A percentile compares a stretch with the other conserved stretches of the same genome.
Evolutionary conservation across 176 grass and related monocot genomes (phyloP).

Genomic region (Oryza meyeriana): DNA sequence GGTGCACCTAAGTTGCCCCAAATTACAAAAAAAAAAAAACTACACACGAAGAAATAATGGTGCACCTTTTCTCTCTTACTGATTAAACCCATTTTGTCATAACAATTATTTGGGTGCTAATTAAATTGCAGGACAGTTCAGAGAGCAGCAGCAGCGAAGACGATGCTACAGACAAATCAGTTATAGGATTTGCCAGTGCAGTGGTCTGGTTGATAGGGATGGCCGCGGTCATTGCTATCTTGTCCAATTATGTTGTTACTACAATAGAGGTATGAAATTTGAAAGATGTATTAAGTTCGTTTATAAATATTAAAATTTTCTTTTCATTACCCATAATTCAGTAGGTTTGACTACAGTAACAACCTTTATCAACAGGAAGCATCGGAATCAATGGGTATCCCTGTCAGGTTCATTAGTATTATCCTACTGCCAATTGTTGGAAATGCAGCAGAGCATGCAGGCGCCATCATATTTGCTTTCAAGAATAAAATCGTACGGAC

Average conservation of each 20-base stretch:
- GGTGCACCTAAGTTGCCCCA: neutral
- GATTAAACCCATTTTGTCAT: neutral
- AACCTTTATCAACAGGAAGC: constrained; percentile 31
- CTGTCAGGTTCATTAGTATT: constrained; percentile 49
- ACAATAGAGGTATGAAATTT: constrained; percentile 52
- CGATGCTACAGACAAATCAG: constrained; percentile 18
- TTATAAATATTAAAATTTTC: neutral
- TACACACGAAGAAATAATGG: too few relatives aligned
- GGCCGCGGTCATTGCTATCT: constrained; percentile 43
- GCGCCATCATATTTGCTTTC: constrained; percentile 57
- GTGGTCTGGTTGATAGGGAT: constrained; percentile 53
- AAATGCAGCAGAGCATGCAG: constrained; percentile 63
- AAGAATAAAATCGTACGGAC: constrained; percentile 53
- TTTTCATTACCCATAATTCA: neutral
- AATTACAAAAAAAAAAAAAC: neutral
- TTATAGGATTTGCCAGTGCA: constrained; percentile 50
- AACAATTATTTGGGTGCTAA: neutral
- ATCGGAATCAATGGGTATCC: constrained; percentile 36
- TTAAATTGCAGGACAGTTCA: constrained; percentile 29
- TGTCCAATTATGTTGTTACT: constrained; percentile 48
- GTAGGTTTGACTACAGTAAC: neutral
- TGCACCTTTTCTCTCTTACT: neutral
- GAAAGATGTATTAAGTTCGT: neutral
- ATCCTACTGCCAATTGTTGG: constrained; percentile 57
- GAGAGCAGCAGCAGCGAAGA: constrained; percentile 16